Evolutionary conservation across 805 yeast genomes (phyloP).

Genomic region (Isabelozyma rhagii): DNA sequence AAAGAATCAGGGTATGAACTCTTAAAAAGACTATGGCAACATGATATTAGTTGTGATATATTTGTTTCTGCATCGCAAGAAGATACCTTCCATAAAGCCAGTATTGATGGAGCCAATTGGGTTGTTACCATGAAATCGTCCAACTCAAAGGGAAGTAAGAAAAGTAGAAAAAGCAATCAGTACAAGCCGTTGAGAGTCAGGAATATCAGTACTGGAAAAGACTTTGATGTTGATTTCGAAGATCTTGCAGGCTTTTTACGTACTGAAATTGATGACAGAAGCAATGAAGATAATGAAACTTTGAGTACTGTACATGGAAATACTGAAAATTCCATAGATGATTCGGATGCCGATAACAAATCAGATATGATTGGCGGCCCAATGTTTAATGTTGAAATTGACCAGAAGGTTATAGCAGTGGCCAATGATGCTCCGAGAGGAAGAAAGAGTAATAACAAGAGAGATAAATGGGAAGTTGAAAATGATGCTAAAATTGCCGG

Average conservation of each 20-base stretch:
- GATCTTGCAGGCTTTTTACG: conserved; percentile 50
- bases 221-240: conserved; percentile 67
- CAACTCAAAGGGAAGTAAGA: conserved; percentile 34
- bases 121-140: conserved; percentile 76
- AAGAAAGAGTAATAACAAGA: conserved; percentile 62
- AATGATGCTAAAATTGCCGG: conserved; percentile 68
- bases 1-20: conserved; percentile 62
- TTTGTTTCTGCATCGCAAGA: conserved; percentile 41
- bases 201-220: conserved; percentile 57
- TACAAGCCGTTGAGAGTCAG: conserved; percentile 77
- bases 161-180: conserved; percentile 25
- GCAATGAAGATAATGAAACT: conserved; percentile 8
- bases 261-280: conserved; percentile 24
- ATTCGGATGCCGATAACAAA: not conserved
- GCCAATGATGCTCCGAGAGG: conserved; percentile 82
- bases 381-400: conserved; percentile 25
- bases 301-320: conserved; percentile 2
- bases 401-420: conserved; percentile 63
- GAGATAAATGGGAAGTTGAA: conserved; percentile 74
- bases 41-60: conserved; percentile 77
- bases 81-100: conserved; percentile 62
- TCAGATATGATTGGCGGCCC: conserved; percentile 20
- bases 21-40: conserved; percentile 65
- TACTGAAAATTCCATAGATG: conserved; percentile 2
- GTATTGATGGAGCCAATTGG: conserved; percentile 70